phyloP scores from a whole-genome alignment of 108 stramenopile species.

The Mayamaea pseudoterrestris region DNA sequence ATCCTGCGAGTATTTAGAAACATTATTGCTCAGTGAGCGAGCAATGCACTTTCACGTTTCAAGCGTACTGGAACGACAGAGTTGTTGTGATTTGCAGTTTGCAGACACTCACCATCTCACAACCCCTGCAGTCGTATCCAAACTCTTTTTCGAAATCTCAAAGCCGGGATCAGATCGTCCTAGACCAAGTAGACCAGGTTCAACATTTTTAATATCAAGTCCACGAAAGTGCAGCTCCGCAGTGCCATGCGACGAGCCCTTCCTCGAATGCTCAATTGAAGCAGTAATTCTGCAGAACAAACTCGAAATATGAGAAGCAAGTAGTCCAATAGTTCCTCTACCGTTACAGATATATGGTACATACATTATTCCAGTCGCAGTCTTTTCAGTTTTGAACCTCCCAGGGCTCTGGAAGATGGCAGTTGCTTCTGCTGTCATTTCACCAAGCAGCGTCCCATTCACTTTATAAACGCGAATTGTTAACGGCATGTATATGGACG shows the following conservation, averaged over 20 bases:
- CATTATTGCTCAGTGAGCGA: not conserved
- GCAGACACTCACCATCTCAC: constrained; percentile 27
- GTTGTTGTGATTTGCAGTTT: not conserved
- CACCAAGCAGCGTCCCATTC: constrained; percentile 10
- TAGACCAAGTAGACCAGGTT: constrained; percentile 40
- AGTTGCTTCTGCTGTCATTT: constrained; percentile 19
- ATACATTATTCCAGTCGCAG: constrained; percentile 4
- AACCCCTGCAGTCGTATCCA: constrained; percentile 15
- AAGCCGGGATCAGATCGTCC: constrained; percentile 63
- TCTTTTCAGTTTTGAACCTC: too few species aligned
- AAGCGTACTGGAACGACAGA: not conserved
- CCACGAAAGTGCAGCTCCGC: constrained; percentile 30
- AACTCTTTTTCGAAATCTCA: constrained; percentile 36
- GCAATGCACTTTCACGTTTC: not conserved
- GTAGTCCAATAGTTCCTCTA: not conserved
- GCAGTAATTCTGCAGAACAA: not conserved
- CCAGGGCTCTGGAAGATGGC: constrained; percentile 15
- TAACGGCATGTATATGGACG: constrained; percentile 8
- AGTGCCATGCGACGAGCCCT: not conserved
- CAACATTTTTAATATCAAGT: constrained; percentile 51
- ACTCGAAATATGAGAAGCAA: not conserved
- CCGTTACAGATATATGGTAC: too few species aligned
- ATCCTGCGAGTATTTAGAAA: not conserved
- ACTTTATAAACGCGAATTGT: constrained; percentile 17
- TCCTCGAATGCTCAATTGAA: not conserved